Base-by-base conservation (phyloP, 208 protist genomes). In the Porcisia hertigi region DNA sequence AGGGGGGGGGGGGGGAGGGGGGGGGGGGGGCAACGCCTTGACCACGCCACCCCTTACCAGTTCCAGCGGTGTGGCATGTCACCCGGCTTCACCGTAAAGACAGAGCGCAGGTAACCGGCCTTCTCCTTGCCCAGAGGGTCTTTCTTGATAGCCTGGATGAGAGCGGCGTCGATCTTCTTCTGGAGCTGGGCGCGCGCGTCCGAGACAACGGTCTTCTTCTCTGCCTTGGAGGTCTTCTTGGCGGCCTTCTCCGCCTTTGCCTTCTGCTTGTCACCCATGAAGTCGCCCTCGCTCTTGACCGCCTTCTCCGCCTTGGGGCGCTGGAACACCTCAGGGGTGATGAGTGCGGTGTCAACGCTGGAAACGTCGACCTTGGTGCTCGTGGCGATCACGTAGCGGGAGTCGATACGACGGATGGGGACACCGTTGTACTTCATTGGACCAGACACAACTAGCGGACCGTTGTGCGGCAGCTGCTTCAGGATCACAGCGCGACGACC, bases 401-500 rank as follows among this genome's bases (percentile, higher is more conserved):
- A 98, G 89, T 99, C 91, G 74, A 99, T 97, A 80, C 99, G 96
- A 69, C 98, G 95, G 57, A 99, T 90, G 55, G 99, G 98, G 59
- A 99, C 98, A 88, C 99, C 99, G 84, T 99, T 99, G 83, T 99
- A 79, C 87, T 96, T 97, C 86, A 94, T 97, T 63, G 90, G 86
- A 83, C 98, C 98, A 70, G 98, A 98, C 76, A 99, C 91, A 55
- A 99, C 92, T 11, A 99, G 90, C 6, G 99, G 91, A 75, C 98
- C 98, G 74, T 97, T 98, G 62, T 88, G 47, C 43, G 92, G 83
- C 65, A 99, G 93, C 91, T 99, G 96, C 90, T 99, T 99, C 47
- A 99, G 91, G 84, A 99, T 97, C 36, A 99, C 97, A n/a, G 98
- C 99, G 75, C 99, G 96, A 82, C 97, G 93, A 77, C 98, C 99